Base-by-base conservation (phyloP, 257 asterid genomes). In the Leptodermis oblonga region DNA sequence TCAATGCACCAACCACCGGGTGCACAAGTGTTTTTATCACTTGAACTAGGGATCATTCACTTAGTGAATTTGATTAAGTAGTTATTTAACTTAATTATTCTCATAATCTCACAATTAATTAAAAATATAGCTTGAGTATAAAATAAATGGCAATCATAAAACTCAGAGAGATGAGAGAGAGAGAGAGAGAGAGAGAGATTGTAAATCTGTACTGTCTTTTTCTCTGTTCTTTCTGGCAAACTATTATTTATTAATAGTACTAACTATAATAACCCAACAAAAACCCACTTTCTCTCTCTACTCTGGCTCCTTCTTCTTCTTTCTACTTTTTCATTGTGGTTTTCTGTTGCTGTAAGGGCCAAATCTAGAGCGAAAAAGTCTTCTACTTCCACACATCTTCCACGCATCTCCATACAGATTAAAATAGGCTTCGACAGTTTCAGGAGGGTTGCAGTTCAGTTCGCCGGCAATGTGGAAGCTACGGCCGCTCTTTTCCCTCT, bases 391-490 rank as follows among this genome's bases (percentile, higher is more conserved):
- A 22, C 55, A 18, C 55, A 49, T 49, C n/a, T 49, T 49, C 55
- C 55, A 25, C n/a, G 17, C 33, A 28, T 15, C n/a, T 46, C 75
- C 63, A 36, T 52, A 49, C 46, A 62, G 62, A 25, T 62, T 70
- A 70, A 71, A 62, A n/a, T 10, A 5, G 7, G 37, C 41, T 23
- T 45, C 26, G 43, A 22, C 31, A 43, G 18, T 3, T 41, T 31
- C 26, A 54, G 14, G 25, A 25, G 25, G 74, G 26, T 67, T 28
- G 14, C 63, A 14, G 69, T 71, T 46, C 34, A 72, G 46, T 25
- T 65, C 68, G 82, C 80, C 78, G 77, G 84, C 69, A 78, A 90
- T 88, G 95, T 86, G 84, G 87, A 82, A 83, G 77, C 78, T 85
- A 79, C 84, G 72, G 51, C 64, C 76, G n/a, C 73, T 75, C 43